Evolutionary conservation across 495 filamentous ascomycete genomes (phyloP), one percentile per base, ranked within the genome.

Genomic region (Aspergillus cristatus): DNA sequence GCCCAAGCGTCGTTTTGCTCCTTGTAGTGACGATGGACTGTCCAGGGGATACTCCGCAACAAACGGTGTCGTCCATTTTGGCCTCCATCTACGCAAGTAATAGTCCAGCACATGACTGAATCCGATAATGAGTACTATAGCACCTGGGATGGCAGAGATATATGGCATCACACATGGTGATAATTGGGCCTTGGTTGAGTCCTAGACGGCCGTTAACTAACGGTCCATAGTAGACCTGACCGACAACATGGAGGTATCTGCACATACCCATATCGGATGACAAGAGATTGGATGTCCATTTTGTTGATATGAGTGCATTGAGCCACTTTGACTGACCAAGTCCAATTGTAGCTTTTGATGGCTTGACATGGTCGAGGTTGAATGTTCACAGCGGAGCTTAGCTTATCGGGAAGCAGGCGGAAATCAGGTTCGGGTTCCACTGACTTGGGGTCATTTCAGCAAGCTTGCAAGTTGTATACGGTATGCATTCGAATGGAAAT

Each of bases 61-160:
- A 38, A 78, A 78, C 6, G 65, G 51, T 25, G 41, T 48, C 3
- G 64, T 63, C 74, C 73, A 80, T 54, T 45, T 53, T 13, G 76
- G 74, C 8, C 55, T 53, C 51, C 54, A 57, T 29, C 45, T 43
- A 32, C 51, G 40, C 0, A 47, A 31, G 17, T 54, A 35, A 11
- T 50, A 43, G 4, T 41, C 34, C n/a, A 65, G 20, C n/a, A 63
- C 6, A 41, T 67, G 58, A 14, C 39, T 47, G 4, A 71, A 31
- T 3, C 64, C 37, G 39, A 74, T 46, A 14, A 67, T 47, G 29
- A 62, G 34, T 32, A 67, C 49, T 20, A 72, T 16, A 14, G 58
- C 37, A 10, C 64, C 65, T 6, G 74, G 71, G 16, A 72, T 38
- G 13, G 55, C 46, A n/a, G 67, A 60, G 15, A 76, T 47, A 34